Evolutionary conservation across 1,139 yeast genomes (phyloP).

Genomic region (Debaryomycetaceae sp.): DNA sequence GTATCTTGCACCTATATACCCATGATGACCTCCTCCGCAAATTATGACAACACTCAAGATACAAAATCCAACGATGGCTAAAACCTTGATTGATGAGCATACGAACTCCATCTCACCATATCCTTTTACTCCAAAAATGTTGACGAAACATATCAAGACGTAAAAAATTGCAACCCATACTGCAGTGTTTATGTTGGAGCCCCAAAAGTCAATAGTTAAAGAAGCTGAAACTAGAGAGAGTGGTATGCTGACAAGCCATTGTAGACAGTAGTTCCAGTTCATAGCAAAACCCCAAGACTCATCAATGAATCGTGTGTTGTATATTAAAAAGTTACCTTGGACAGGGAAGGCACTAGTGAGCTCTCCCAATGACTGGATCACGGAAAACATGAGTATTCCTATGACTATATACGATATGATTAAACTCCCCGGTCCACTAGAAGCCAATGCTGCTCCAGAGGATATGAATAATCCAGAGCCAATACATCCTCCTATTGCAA

Average conservation of each 20-base stretch:
- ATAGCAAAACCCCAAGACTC: conserved; percentile 31
- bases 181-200: conserved; percentile 31
- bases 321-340: conserved; percentile 47
- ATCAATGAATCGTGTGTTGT: conserved; percentile 27
- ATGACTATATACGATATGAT: conserved; percentile 55
- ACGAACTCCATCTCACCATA: conserved; percentile 45
- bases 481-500: conserved; percentile 23
- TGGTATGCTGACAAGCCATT: conserved; percentile 42
- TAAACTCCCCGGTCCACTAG: conserved; percentile 57
- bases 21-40: conserved; percentile 42
- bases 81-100: conserved; percentile 39
- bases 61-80: conserved; percentile 41
- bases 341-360: conserved; percentile 62
- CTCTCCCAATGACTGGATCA: conserved; percentile 61
- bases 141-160: conserved; percentile 33
- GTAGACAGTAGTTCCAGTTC: conserved; percentile 24
- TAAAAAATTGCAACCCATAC: conserved; percentile 44
- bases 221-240: conserved; percentile 43
- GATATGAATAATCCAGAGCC: conserved; percentile 25
- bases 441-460: conserved; percentile 21
- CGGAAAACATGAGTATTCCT: conserved; percentile 52
- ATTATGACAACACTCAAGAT: conserved; percentile 36
- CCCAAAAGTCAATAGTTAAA: conserved; percentile 42
- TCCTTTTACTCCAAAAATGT: conserved; percentile 42
- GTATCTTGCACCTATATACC: conserved; percentile 71